A percentile compares a stretch with the other conserved stretches of the same genome.
These are phyloP conservation scores for Heritiera fomes DNA, from an alignment of 345 rosid genomes.

Conservation along the genomic window DNA sequence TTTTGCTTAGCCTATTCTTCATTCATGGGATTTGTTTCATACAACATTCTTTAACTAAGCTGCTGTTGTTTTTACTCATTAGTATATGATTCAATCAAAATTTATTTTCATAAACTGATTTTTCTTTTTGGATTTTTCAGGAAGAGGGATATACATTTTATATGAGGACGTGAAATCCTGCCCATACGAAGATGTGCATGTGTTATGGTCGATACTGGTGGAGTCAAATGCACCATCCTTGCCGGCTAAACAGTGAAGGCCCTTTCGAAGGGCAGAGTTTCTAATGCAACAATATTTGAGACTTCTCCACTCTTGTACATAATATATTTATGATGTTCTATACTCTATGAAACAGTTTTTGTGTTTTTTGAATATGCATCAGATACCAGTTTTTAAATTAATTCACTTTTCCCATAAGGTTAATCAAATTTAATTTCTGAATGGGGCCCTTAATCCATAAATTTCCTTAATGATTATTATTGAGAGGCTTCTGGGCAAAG, in stretches of 20 bases:
- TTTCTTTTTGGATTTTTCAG: slow-evolving; percentile 31
- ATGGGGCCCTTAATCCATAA: not conserved
- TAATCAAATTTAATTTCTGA: not conserved
- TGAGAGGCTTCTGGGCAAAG: not conserved
- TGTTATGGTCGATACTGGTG: slow-evolving; percentile 89
- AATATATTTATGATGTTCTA: slow-evolving; percentile 38
- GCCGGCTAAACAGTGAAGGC: slow-evolving; percentile 46
- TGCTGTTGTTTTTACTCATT: not conserved
- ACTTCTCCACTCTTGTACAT: slow-evolving; percentile 33
- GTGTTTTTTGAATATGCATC: slow-evolving; percentile 19
- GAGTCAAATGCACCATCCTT: slow-evolving; percentile 62
- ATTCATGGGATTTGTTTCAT: not conserved
- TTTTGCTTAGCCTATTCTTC: not conserved
- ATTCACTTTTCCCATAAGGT: not conserved
- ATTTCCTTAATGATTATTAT: not conserved
- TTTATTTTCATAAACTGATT: not conserved
- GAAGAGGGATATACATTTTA: slow-evolving; percentile 88
- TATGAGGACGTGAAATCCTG: slow-evolving; percentile 94
- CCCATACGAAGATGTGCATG: slow-evolving; percentile 87
- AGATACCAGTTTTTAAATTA: slow-evolving; percentile 4
- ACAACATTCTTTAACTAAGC: not conserved
- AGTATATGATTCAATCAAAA: not conserved
- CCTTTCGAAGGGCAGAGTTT: slow-evolving; percentile 12
- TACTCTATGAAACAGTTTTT: slow-evolving; percentile 13
- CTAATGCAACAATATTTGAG: slow-evolving; percentile 17